Percentiles rank a stretch among this genome's conserved stretches.
Evolutionary conservation across 768 basidiomycete genomes (phyloP).

Genomic region (Suillus occidentalis): DNA sequence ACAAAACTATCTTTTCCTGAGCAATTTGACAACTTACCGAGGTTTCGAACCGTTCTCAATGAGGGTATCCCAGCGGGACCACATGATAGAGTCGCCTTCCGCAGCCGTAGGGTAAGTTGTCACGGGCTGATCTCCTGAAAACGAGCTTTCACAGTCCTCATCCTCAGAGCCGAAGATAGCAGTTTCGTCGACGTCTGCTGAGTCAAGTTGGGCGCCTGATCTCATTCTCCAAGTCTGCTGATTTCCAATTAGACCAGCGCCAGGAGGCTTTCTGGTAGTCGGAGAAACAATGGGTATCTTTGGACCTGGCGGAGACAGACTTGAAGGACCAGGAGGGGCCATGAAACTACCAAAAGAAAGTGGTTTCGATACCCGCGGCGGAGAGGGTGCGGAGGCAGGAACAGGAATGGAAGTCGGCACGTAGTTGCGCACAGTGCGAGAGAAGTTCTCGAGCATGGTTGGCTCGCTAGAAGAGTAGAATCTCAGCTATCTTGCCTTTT

Average conservation of each 20-base stretch:
- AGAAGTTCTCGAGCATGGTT: constrained; percentile 50
- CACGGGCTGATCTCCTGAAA: constrained; percentile 15
- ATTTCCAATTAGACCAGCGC: constrained; percentile 1
- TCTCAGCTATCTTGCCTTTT: constrained; percentile 17
- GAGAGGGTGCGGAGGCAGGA: constrained; percentile 46
- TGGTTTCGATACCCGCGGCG: constrained; percentile 50
- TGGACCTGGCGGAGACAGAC: constrained; percentile 12
- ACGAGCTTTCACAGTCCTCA: constrained; percentile 14
- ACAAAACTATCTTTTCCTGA: not conserved
- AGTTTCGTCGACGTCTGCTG: constrained; percentile 16
- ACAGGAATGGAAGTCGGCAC: constrained; percentile 54
- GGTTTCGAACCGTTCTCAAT: constrained; percentile 17
- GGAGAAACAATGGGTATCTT: not conserved
- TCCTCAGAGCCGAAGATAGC: constrained; percentile 23
- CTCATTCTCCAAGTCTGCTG: constrained; percentile 13
- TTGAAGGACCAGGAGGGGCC: constrained; percentile 22
- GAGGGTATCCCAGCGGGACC: constrained; percentile 35
- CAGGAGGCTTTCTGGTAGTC: not conserved
- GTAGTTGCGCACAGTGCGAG: constrained; percentile 53
- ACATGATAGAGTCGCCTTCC: constrained; percentile 31
- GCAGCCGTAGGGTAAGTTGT: constrained; percentile 31
- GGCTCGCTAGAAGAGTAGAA: constrained; percentile 38
- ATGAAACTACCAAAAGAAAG: constrained; percentile 48
- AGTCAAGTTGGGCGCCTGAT: constrained; percentile 8
- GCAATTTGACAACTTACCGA: constrained; percentile 16